Evolutionary conservation across 31 red algal species (phyloP), one percentile per base, ranked within the genome.

Genomic region (Endocladia muricata): DNA sequence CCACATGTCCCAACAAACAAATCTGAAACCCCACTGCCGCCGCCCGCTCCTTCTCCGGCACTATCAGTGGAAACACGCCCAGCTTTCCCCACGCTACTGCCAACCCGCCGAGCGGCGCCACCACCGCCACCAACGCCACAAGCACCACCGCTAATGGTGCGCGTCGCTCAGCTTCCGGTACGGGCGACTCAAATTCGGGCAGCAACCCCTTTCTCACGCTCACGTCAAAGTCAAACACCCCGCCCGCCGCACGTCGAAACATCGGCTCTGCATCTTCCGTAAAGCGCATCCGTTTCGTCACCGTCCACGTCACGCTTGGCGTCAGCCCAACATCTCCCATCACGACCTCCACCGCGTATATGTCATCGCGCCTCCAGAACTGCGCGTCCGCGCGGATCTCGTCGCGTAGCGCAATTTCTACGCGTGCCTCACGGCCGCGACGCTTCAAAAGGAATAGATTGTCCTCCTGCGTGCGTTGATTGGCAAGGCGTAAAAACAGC

Each of bases 161-260:
- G 0, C 84, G 40, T 58, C 63, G 71, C 33, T 85, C 70, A 26
- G 73, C n/a, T 13, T 25, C 73, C 7, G 84, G 60, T 9, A 79
- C 29, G 7, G 74, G 74, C 31, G 74, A 78, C 31, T 54, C 43
- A 56, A 88, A 88, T 37, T 88, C 84, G 22, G 84, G 84, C 41
- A 73, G 52, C 22, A 74, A 56, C 1, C 31, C 36, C 62, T 88
- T 88, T 58, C 79, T 88, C 15, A 88, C 84, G 26, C 70, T 48
- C 38, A 88, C 65, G 40, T 88, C 84, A 72, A 88, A 88, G 48
- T 88, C 84, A 71, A 88, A 88, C 36, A 88, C 84, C 4, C 63
- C 64, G 38, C 57, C 37, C 30, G 32, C 35, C 8, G 37, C 37
- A 44, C 58, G 26, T 34, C 40, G 31, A 51, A 87, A 87, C 30